phyloP scores from a whole-genome alignment of 202 grass and related monocot species.

The Cymbopogon flexuosus region DNA sequence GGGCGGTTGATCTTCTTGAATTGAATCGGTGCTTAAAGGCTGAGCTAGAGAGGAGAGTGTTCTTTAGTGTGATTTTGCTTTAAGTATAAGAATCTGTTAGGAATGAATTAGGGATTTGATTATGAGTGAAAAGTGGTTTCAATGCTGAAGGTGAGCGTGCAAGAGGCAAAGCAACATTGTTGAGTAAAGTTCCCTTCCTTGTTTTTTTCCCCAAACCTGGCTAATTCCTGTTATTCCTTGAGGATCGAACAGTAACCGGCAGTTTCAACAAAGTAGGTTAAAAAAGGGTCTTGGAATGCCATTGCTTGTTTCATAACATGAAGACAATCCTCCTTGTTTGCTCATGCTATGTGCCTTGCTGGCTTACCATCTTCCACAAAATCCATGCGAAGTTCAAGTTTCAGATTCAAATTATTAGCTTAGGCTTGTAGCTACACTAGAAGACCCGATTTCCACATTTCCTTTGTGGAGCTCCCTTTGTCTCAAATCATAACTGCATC shows the following conservation, averaged over 20 bases:
- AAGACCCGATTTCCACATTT: not conserved
- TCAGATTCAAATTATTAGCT: not conserved
- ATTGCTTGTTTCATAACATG: not conserved
- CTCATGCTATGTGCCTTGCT: not conserved
- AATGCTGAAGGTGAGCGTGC: not conserved
- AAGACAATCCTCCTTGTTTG: not conserved
- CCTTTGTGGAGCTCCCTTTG: not conserved
- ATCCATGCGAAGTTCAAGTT: not conserved
- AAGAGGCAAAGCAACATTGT: not conserved
- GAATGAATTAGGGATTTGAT: not conserved
- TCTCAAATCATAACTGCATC: not conserved
- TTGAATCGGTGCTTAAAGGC: not conserved
- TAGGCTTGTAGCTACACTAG: not conserved
- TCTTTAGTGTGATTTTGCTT: not conserved
- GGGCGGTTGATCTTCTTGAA: not conserved
- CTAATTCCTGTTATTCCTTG: not conserved
- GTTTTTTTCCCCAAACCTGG: not conserved
- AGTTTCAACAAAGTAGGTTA: not conserved
- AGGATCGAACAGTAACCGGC: not conserved
- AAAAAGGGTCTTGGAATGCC: not conserved
- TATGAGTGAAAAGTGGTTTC: not conserved
- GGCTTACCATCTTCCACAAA: constrained; percentile 2
- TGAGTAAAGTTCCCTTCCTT: not conserved
- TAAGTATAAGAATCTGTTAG: not conserved
- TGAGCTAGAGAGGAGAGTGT: not conserved